phyloP scores from a whole-genome alignment of 2,329 filamentous ascomycete genomes.

The Ceratocystis alfenasii region DNA sequence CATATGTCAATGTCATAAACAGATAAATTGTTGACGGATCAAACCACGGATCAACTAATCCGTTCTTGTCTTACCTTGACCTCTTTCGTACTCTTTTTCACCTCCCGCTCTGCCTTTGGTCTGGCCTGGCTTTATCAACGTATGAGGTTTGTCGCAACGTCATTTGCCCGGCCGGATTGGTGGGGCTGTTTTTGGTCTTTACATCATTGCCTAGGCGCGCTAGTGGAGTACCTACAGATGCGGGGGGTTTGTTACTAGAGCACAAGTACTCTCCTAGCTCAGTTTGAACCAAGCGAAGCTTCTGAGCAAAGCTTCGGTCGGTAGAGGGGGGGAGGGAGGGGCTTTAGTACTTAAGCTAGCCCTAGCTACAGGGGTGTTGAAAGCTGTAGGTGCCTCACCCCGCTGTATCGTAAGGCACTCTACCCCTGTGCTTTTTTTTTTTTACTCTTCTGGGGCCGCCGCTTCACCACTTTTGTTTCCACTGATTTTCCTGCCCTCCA shows the following conservation, averaged over 20 bases:
- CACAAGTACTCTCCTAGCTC: neutral
- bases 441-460: neutral
- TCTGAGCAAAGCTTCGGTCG: neutral
- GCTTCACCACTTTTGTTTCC: neutral
- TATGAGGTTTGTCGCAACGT: slow-evolving; percentile 1
- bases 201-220: neutral
- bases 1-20: neutral
- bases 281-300: neutral
- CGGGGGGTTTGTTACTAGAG: neutral
- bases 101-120: neutral
- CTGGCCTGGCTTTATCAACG: neutral
- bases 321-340: neutral
- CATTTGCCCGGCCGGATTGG: neutral
- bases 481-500: neutral
- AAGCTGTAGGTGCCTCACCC: neutral
- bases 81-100: neutral
- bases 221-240: neutral
- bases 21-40: neutral
- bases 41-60: neutral
- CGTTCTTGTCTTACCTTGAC: neutral
- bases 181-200: neutral
- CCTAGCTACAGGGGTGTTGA: neutral
- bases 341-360: neutral
- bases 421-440: neutral
- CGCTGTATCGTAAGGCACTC: neutral